Conservation (phyloP, 768 basidiomycete species). For the Boletus sp. region DNA sequence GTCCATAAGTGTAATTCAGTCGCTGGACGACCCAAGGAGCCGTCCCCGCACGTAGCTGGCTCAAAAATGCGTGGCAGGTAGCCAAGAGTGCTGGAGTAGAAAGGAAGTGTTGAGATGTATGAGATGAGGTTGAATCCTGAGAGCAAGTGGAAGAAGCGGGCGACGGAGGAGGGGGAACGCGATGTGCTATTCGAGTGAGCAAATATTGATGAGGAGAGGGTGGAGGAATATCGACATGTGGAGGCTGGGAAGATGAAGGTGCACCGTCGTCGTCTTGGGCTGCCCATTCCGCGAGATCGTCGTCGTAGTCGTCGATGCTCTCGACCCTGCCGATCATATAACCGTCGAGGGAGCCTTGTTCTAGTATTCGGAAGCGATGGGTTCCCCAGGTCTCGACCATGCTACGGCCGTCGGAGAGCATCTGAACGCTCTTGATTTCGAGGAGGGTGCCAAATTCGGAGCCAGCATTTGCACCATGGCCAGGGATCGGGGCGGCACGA, state of each 20-base stretch:
- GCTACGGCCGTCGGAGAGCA: slow-evolving; percentile 86
- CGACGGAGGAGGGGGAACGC: slow-evolving; percentile 7
- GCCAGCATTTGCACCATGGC: slow-evolving; percentile 19
- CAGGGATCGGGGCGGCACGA: slow-evolving; percentile 29
- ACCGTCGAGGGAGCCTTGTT: slow-evolving; percentile 81
- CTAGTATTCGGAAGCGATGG: slow-evolving; percentile 80
- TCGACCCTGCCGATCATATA: slow-evolving; percentile 87
- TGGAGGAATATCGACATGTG: not conserved
- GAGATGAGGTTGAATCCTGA: slow-evolving; percentile 1
- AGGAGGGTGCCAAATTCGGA: slow-evolving; percentile 89
- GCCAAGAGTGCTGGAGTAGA: slow-evolving; percentile 39
- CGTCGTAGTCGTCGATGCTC: slow-evolving; percentile 40
- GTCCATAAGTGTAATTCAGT: slow-evolving; percentile 73
- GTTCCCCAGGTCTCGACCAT: slow-evolving; percentile 74
- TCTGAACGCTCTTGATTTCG: slow-evolving; percentile 80
- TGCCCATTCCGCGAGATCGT: slow-evolving; percentile 31
- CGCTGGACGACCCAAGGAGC: slow-evolving; percentile 94
- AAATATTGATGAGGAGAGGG: slow-evolving; percentile 13
- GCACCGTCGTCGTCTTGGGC: slow-evolving; percentile 8
- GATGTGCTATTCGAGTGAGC: slow-evolving; percentile 14
- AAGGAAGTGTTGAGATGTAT: slow-evolving; percentile 5
- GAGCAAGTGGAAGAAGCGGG: slow-evolving; percentile 2
- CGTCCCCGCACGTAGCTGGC: slow-evolving; percentile 59
- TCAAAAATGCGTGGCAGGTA: slow-evolving; percentile 58
- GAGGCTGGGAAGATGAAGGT: slow-evolving; percentile 8